phyloP scores from a whole-genome alignment of 2,329 filamentous ascomycete genomes.

The Fusarium armeniacum region DNA sequence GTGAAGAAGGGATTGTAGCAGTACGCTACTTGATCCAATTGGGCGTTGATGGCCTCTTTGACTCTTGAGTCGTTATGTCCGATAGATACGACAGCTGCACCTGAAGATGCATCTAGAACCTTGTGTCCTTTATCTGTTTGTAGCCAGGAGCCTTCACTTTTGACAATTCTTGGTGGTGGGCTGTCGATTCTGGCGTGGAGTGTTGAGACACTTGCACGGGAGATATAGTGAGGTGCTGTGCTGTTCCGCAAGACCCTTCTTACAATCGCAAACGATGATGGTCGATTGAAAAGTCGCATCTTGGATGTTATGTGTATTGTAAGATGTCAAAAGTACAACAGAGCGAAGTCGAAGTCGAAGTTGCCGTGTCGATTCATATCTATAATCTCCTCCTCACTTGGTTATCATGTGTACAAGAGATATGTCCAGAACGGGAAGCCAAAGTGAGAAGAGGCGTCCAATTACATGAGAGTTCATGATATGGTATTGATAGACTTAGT shows the following conservation, averaged over 20 bases:
- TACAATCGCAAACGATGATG: not conserved
- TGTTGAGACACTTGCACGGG: conserved; percentile 24
- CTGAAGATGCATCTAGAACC: conserved; percentile 36
- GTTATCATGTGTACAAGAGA: not conserved
- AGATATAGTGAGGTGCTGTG: not conserved
- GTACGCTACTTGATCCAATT: conserved; percentile 32
- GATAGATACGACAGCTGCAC: conserved; percentile 39
- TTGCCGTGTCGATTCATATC: not conserved
- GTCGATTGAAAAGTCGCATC: not conserved
- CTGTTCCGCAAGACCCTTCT: not conserved
- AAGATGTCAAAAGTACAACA: not conserved
- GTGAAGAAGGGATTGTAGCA: conserved; percentile 40
- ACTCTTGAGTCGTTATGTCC: conserved; percentile 32
- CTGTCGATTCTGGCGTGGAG: conserved; percentile 38
- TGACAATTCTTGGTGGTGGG: conserved; percentile 30
- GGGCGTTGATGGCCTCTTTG: conserved; percentile 29
- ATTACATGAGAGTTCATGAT: conserved; percentile 15
- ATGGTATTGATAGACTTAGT: conserved; percentile 3
- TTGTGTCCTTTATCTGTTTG: conserved; percentile 28
- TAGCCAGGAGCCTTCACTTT: conserved; percentile 31
- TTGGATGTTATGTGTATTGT: not conserved
- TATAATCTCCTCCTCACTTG: conserved; percentile 13
- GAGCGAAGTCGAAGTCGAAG: too few species aligned
- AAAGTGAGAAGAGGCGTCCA: conserved; percentile 22
- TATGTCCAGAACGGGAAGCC: conserved; percentile 6